Base-by-base conservation (phyloP, 1,284 basidiomycete genomes). In the Ganoderma leucocontextum region DNA sequence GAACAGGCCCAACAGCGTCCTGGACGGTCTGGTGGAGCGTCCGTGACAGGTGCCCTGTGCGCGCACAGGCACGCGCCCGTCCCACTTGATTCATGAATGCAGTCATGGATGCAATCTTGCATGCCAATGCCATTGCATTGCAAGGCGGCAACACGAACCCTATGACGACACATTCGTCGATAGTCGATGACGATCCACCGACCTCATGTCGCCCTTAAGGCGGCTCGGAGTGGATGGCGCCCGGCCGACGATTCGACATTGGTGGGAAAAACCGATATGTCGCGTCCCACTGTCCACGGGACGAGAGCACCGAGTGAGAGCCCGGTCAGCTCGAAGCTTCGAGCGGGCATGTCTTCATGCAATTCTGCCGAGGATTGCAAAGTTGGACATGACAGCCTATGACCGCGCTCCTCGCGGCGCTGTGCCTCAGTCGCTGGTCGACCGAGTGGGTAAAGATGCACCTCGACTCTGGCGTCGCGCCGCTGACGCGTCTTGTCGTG, bases 331-430 rank as follows among this genome's bases (percentile, higher is more conserved):
- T 35, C 47, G 62, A 63, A 55, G 41, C 22, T 64, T 65, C 59
- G 61, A 63, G 58, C 44, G 61, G 62, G 44, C 62, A 55, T 38
- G 41, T 59, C 62, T 66, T 62, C 60, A 29, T 61, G 68, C 66
- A 55, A 58, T 72, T 72, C 71, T 68, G 17, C 68, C 71, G 68
- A 72, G 71, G 66, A 68, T 64, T 61, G 60, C 66, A 52, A 57
- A 58, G 61, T 13, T 52, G 68, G 53, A 22, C 61, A 66, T 69
- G 63, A 35, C 67, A 65, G 47, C 10, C 47, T 25, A 22, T 49
- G 47, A 25, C 47, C 25, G 47, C 22, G 47, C 47, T 49, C 22
- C 47, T 22, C n/a, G n/a, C 44, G 44, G 44, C 44, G 41, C 41
- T 41, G 41, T 12, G 13, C 13, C 60, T 52, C 44, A 2, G 19